Evolutionary conservation across 164 flowering plant species (phyloP).

Genomic region (Litsea cubeba): DNA sequence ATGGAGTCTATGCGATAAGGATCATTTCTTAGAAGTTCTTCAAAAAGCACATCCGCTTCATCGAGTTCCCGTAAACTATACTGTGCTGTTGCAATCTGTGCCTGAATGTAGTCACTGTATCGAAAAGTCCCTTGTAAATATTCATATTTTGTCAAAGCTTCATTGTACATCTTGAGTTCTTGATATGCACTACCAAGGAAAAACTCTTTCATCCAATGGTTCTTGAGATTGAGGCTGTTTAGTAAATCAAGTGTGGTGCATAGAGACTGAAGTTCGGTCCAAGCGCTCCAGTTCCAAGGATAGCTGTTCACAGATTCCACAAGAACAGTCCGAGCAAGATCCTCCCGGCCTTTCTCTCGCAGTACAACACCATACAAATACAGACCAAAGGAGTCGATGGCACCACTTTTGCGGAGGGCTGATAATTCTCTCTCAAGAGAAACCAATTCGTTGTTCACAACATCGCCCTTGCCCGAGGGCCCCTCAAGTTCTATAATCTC

Average conservation of each 20-base stretch:
- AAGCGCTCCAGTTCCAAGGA: constrained; percentile 99
- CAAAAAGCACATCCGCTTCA: constrained; percentile 84
- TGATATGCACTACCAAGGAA: constrained; percentile 81
- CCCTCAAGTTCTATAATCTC: constrained; percentile 93
- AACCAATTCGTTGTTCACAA: constrained; percentile 75
- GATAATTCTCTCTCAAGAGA: constrained; percentile 80
- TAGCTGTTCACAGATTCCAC: constrained; percentile 89
- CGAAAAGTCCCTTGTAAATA: constrained; percentile 61
- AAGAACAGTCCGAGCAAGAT: constrained; percentile 73
- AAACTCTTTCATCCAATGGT: constrained; percentile 98
- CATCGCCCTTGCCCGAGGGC: constrained; percentile 72
- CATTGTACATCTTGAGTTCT: constrained; percentile 84
- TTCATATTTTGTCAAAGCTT: constrained; percentile 72
- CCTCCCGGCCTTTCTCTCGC: constrained; percentile 75
- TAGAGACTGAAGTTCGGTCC: constrained; percentile 84
- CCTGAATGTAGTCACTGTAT: constrained; percentile 79
- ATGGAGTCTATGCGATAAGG: constrained; percentile 89
- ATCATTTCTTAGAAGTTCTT: constrained; percentile 77
- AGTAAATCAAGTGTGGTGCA: constrained; percentile 69
- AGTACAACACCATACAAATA: constrained; percentile 88
- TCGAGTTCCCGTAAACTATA: constrained; percentile 91
- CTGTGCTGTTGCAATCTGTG: constrained; percentile 84
- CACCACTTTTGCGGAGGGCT: constrained; percentile 54
- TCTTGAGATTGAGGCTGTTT: constrained; percentile 65
- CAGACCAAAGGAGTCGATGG: constrained; percentile 78